These are phyloP conservation scores for Mycena rebaudengoi DNA, from an alignment of 768 basidiomycete genomes.

Conservation along the genomic window DNA sequence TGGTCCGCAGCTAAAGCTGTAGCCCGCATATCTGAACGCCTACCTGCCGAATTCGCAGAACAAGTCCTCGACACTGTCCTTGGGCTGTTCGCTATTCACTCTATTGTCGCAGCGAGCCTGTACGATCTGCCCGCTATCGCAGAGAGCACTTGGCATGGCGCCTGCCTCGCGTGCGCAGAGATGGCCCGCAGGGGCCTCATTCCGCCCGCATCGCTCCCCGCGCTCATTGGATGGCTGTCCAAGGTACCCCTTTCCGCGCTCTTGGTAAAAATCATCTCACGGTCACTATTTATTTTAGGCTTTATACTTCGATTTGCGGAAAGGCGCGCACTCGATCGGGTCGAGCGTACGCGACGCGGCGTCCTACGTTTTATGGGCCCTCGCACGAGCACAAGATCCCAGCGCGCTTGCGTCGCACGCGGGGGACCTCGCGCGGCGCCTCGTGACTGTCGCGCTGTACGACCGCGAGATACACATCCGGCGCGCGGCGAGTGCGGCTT, in stretches of 20 bases:
- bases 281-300: slow-evolving; percentile 62
- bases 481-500: slow-evolving; percentile 95
- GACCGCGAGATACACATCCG: slow-evolving; percentile 96
- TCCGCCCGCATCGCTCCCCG: slow-evolving; percentile 59
- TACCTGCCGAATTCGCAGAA: slow-evolving; percentile 76
- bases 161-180: slow-evolving; percentile 91
- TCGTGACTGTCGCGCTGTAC: slow-evolving; percentile 84
- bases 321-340: slow-evolving; percentile 93
- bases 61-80: slow-evolving; percentile 88
- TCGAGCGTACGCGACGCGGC: slow-evolving; percentile 95
- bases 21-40: slow-evolving; percentile 81
- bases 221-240: slow-evolving; percentile 80
- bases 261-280: background rate
- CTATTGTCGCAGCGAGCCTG: slow-evolving; percentile 65
- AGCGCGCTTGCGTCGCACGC: slow-evolving; percentile 68
- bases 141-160: slow-evolving; percentile 95
- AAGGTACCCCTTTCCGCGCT: slow-evolving; percentile 58
- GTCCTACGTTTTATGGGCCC: slow-evolving; percentile 93
- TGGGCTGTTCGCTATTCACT: slow-evolving; percentile 80
- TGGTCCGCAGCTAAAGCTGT: slow-evolving; percentile 95
- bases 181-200: slow-evolving; percentile 87
- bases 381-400: slow-evolving; percentile 80
- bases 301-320: slow-evolving; percentile 89
- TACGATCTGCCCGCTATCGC: slow-evolving; percentile 81
- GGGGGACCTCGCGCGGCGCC: slow-evolving; percentile 66